A percentile compares a stretch with the other conserved stretches of the same genome.
Conservation (phyloP, 768 basidiomycete species). For the Psilocybe azurescens region DNA sequence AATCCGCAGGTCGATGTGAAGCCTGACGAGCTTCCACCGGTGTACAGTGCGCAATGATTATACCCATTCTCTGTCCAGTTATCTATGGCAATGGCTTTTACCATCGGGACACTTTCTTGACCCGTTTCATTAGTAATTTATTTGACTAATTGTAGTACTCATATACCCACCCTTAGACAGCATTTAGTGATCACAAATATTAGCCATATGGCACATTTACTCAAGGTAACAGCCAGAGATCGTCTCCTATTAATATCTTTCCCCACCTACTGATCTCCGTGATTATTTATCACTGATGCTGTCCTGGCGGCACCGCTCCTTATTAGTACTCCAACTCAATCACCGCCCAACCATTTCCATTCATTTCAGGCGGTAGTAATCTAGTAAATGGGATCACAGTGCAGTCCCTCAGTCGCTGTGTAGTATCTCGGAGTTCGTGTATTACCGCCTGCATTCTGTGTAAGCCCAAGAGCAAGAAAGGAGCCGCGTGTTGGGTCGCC, state of each 20-base stretch:
- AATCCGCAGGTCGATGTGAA: not conserved
- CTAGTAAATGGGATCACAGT: not conserved
- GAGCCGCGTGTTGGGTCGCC: not conserved
- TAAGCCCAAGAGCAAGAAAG: not conserved
- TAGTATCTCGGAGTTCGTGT: too few relatives aligned
- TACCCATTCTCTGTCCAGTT: not conserved
- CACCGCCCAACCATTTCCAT: not conserved
- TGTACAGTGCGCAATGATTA: not conserved
- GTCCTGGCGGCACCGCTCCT: not conserved
- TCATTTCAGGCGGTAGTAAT: not conserved
- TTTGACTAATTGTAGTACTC: not conserved
- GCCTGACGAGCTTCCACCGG: constrained; percentile 7
- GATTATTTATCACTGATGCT: not conserved
- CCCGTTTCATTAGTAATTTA: not conserved
- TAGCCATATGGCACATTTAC: not conserved
- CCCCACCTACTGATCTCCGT: not conserved
- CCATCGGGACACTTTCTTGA: not conserved
- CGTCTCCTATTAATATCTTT: not conserved
- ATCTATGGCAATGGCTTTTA: not conserved
- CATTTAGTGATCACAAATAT: not conserved
- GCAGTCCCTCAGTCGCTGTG: too few relatives aligned
- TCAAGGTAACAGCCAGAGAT: not conserved
- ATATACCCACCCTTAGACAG: not conserved
- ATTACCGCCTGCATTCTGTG: too few relatives aligned
- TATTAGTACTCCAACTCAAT: not conserved